A percentile compares a stretch with the other conserved stretches of the same genome.
Evolutionary conservation across 129 eudicot species (phyloP).

Genomic region (Flaveria trinervia): DNA sequence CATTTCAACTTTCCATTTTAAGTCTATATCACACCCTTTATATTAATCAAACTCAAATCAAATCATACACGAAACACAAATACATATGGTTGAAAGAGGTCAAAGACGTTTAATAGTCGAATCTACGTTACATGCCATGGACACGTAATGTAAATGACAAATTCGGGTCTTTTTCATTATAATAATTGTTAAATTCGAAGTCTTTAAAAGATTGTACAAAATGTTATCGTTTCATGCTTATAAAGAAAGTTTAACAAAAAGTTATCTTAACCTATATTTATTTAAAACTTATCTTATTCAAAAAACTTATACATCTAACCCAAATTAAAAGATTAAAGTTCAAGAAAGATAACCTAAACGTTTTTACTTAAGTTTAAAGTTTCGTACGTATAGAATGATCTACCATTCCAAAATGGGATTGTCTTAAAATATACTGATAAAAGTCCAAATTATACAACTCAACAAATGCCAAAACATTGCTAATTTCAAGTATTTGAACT

Average conservation of each 20-base stretch:
- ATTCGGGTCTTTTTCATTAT: not conserved
- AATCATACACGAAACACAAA: slow-evolving; percentile 31
- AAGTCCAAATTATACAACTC: slow-evolving; percentile 33
- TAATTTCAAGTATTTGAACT: slow-evolving; percentile 19
- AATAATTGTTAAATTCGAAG: not conserved
- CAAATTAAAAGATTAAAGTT: not conserved
- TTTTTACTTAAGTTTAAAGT: not conserved
- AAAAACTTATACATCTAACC: not conserved
- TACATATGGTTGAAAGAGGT: slow-evolving; percentile 26
- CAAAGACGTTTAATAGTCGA: slow-evolving; percentile 27
- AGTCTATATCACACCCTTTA: slow-evolving; percentile 12
- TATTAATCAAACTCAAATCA: slow-evolving; percentile 24
- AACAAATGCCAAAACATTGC: slow-evolving; percentile 15
- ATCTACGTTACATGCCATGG: not conserved
- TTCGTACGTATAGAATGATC: not conserved
- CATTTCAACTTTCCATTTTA: slow-evolving; percentile 26
- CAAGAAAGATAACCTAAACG: not conserved
- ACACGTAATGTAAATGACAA: not conserved
- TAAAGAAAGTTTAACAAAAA: no score
- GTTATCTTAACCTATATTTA: no score
- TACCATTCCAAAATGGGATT: not conserved
- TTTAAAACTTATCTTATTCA: no score
- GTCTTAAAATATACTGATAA: not conserved
- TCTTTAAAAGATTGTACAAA: not conserved
- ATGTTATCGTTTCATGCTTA: not conserved